Base-by-base conservation (phyloP, 257 asterid genomes). In the Solanum chiquidenum region DNA sequence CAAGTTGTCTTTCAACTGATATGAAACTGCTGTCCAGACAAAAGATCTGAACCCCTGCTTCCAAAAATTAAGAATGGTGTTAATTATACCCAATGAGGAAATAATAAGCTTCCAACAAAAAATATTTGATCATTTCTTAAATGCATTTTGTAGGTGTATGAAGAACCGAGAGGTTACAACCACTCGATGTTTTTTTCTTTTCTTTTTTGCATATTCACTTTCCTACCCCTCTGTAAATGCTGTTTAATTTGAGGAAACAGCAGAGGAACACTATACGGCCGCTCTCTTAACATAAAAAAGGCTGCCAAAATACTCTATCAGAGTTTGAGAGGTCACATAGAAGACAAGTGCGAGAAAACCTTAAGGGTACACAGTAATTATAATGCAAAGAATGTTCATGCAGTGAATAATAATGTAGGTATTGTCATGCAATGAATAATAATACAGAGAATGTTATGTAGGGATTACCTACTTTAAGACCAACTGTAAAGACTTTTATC, bases 11-110 rank as follows among this genome's bases (percentile, higher is more conserved):
- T 96, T 96, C 88, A 96, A 92, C 92, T 94, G 98, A 91, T 96
- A 96, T 18, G 98, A 95, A 86, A 96, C 98, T 34, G 98, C 98
- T 83, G 98, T 96, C 99, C 99, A 96, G 35, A 95, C 99, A 83
- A 95, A 96, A 86, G 98, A 96, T 91, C 99, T 95, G 91, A 96
- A 96, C 34, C 99, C 99, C 99, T 96, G 96, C 87, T 93, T 88
- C 88, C 88, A 89, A 25, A 73, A 85, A 66, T 49, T 21, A 84
- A 85, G 86, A 80, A 82, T 31, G 58, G 31, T 73, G 74, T 33
- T 62, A 60, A n/a, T 21, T 27, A 37, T 31, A 58, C 79, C 9
- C 66, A 42, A 46, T 16, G 14, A 1, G 14, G 71, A 83, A 68
- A 44, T 44, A 7, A 72, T 40, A 42, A 52, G 40, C 12, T 8